Percentiles rank a stretch among this genome's conserved stretches.
phyloP scores from a whole-genome alignment of 1,139 yeast genomes.

The Yarrowia galli region DNA sequence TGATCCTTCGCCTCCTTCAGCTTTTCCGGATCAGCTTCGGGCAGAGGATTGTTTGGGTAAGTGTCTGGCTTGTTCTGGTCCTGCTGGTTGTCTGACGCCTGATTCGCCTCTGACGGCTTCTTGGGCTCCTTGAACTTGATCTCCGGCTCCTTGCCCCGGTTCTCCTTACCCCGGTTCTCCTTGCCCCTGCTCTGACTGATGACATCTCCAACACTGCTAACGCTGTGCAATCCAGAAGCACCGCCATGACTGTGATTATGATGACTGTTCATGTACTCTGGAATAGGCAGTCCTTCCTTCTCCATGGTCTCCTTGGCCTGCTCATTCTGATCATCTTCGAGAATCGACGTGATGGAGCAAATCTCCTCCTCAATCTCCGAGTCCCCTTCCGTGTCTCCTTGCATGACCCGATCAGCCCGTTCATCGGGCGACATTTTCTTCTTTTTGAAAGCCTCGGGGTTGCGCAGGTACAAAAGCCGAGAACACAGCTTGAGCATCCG shows the following conservation, averaged over 20 bases:
- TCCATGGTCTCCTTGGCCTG: slow-evolving; percentile 17
- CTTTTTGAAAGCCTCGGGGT: slow-evolving; percentile 15
- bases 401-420: slow-evolving; percentile 10
- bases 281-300: slow-evolving; percentile 1
- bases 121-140: slow-evolving; percentile 15
- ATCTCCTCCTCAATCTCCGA: slow-evolving; percentile 28
- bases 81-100: no score
- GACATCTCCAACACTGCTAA: neutral
- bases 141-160: neutral
- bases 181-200: neutral
- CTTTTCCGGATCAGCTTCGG: neutral
- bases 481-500: slow-evolving; percentile 48
- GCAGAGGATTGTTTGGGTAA: neutral
- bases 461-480: slow-evolving; percentile 43
- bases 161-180: no score
- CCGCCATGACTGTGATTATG: neutral
- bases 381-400: slow-evolving; percentile 5
- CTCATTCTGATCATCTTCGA: slow-evolving; percentile 19
- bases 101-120: neutral
- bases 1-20: neutral
- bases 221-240: neutral
- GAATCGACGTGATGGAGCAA: slow-evolving; percentile 14
- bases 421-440: slow-evolving; percentile 28
- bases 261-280: neutral
- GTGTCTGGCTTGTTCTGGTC: neutral